These are phyloP conservation scores for Malus hybrid DNA, from an alignment of 331 rosid species.

Conservation along the genomic window DNA sequence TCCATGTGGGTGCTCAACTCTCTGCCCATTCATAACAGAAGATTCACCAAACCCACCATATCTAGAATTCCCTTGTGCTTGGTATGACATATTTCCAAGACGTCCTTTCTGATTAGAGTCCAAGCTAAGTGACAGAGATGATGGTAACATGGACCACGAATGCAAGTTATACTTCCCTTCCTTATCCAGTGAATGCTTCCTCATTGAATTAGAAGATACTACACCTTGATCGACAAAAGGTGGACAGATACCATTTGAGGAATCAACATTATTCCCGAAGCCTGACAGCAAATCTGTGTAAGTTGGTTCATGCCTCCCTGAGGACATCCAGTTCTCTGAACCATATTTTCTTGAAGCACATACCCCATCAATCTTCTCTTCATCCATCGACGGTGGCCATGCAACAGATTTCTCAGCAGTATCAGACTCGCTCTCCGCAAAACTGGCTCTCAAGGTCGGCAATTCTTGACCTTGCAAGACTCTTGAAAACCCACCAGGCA, in stretches of 20 bases:
- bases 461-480: slow-evolving; percentile 99
- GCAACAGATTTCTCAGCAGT: slow-evolving; percentile 53
- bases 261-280: slow-evolving; percentile 49
- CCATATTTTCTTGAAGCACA: slow-evolving; percentile 60
- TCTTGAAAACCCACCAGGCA: slow-evolving; percentile 59
- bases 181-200: slow-evolving; percentile 40
- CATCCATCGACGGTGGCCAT: slow-evolving; percentile 62
- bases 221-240: slow-evolving; percentile 37
- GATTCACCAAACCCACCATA: slow-evolving; percentile 43
- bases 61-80: slow-evolving; percentile 42
- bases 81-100: slow-evolving; percentile 36
- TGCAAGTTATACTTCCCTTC: slow-evolving; percentile 54
- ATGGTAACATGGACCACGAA: slow-evolving; percentile 46
- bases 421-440: slow-evolving; percentile 53
- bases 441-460: slow-evolving; percentile 70
- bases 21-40: slow-evolving; percentile 42
- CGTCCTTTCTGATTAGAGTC: slow-evolving; percentile 47
- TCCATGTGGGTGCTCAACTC: slow-evolving; percentile 45
- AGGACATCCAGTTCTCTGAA: slow-evolving; percentile 56
- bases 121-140: slow-evolving; percentile 54
- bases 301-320: slow-evolving; percentile 63
- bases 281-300: slow-evolving; percentile 76
- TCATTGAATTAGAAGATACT: slow-evolving; percentile 29
- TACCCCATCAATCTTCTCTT: slow-evolving; percentile 54
- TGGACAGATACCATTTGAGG: slow-evolving; percentile 22